Conservation (phyloP, 306 rosid genomes). For the Hippophae rhamnoides region DNA sequence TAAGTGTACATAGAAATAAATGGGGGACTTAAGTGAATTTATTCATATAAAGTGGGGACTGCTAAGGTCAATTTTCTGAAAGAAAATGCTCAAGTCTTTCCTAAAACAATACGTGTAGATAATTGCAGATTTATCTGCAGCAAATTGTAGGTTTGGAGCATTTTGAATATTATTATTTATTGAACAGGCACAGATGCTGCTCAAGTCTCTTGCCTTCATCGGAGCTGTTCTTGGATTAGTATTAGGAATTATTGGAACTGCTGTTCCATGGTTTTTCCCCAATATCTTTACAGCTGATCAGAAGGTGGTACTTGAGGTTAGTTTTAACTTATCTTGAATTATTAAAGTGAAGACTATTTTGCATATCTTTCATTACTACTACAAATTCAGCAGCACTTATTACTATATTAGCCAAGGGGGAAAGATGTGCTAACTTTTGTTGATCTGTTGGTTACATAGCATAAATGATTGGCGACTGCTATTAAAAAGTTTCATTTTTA, state of each 20-base stretch:
- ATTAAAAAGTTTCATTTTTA: too few species aligned
- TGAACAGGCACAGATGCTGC: constrained; percentile 63
- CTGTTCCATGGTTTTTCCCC: constrained; percentile 72
- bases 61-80: too few species aligned
- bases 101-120: background rate
- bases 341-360: background rate
- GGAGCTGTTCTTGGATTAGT: constrained; percentile 57
- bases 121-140: background rate
- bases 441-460: too few species aligned
- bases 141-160: constrained; percentile 3
- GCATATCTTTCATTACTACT: too few species aligned
- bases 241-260: constrained; percentile 68
- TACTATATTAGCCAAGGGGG: too few species aligned
- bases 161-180: constrained; percentile 20
- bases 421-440: too few species aligned
- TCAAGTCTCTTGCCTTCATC: constrained; percentile 61
- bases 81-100: too few species aligned
- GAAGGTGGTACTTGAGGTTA: constrained; percentile 64
- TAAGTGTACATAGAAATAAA: too few species aligned
- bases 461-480: too few species aligned
- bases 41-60: too few species aligned
- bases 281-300: constrained; percentile 63
- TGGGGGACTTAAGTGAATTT: too few species aligned
- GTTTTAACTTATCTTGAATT: constrained; percentile 19
- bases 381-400: too few species aligned